Evolutionary conservation across 768 basidiomycete genomes (phyloP), one percentile per base, ranked within the genome.

Genomic region (Tricholoma terreum): DNA sequence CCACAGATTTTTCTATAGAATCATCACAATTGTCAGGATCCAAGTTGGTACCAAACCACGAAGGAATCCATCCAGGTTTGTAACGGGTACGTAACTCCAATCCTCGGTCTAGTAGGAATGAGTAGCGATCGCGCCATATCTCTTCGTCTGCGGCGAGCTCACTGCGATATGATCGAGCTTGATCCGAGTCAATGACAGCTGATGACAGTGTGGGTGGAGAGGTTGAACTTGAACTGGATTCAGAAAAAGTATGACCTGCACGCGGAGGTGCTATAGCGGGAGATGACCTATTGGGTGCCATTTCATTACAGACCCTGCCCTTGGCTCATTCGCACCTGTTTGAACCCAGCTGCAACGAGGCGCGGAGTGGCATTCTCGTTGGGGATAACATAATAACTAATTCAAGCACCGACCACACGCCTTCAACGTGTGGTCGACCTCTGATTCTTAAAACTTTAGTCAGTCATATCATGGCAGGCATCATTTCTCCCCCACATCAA

Each of bases 21-120:
- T 56, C 54, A 11, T 55, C 58, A 31, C 54, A 55, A 34, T 43
- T 36, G 17, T 30, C 30, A 17, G 53, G 54, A 33, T 58, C 46
- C 31, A 59, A 52, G 11, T 56, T 58, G 10, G 58, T 53, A 0
- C 61, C 59, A 4, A 59, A 21, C 70, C 71, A 73, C 11, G 70
- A 70, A 11, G 71, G 69, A 10, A 43, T 65, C 72, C 70, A 71
- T 15, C 58, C 62, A 9, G 62, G 72, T 52, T 21, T 53, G 53
- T 73, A 75, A 1, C 73, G 65, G 0, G 65, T 54, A 14, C 69
- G 65, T 0, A 75, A 62, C 11, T 54, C 52, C 43, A 68, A 71
- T 8, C 73, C 71, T 30, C 61, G 54, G 9, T 45, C 42, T 8
- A 63, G 55, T 3, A 73, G 57, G 61, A 66, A 71, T 6, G 55